phyloP scores from a whole-genome alignment of 495 filamentous ascomycete species.

The Penicillium macrosclerotiorum region DNA sequence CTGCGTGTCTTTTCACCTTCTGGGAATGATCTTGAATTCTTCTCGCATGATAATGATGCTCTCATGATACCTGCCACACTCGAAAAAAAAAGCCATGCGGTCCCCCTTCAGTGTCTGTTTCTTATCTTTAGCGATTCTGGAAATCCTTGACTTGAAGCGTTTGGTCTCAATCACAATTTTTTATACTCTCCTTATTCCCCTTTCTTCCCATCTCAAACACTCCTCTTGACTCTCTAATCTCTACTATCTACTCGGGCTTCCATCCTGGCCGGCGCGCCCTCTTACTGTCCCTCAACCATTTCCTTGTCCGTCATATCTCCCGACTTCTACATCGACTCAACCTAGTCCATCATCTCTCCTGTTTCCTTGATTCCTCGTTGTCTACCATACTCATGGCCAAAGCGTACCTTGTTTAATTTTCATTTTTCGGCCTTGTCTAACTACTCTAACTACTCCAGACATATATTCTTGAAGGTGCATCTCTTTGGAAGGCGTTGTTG shows the following conservation, averaged over 20 bases:
- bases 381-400: not conserved
- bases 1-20: not conserved
- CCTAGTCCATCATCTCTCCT: not conserved
- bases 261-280: no score
- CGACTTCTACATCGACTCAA: not conserved
- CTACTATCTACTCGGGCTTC: not conserved
- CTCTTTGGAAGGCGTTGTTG: not conserved
- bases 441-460: not conserved
- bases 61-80: conserved; percentile 16
- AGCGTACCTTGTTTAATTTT: not conserved
- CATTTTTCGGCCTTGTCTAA: not conserved
- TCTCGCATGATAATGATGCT: conserved; percentile 22
- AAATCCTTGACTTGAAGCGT: conserved; percentile 5
- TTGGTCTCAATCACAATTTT: not conserved
- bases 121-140: conserved; percentile 13
- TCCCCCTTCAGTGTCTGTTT: conserved; percentile 4
- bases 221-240: not conserved
- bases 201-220: not conserved
- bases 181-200: not conserved
- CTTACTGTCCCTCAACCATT: not conserved
- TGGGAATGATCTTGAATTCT: not conserved
- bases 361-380: not conserved
- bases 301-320: not conserved
- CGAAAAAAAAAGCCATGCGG: conserved; percentile 18
- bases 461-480: not conserved